These are phyloP conservation scores for Plantago major DNA, from an alignment of 257 asterid species.

Conservation along the genomic window DNA sequence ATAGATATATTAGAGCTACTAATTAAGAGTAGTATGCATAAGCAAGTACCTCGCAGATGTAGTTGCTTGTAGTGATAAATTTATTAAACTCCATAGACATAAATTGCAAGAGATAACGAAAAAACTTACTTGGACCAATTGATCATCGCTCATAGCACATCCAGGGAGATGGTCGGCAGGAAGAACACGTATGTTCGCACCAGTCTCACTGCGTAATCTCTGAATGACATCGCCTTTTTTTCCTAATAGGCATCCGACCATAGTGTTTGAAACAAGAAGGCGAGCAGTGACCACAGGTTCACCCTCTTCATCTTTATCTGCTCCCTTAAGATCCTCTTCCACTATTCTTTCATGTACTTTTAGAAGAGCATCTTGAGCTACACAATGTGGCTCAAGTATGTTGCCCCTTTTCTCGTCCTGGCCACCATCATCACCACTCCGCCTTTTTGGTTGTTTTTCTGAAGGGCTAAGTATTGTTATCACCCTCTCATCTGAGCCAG, in stretches of 20 bases:
- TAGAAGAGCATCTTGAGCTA: slow-evolving; percentile 81
- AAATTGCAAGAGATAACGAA: slow-evolving; percentile 18
- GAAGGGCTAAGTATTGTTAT: slow-evolving; percentile 61
- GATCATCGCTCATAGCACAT: slow-evolving; percentile 60
- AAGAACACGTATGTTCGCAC: slow-evolving; percentile 76
- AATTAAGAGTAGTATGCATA: too few relatives aligned
- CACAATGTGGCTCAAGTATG: slow-evolving; percentile 53
- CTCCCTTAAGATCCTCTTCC: slow-evolving; percentile 55
- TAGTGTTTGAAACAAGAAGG: slow-evolving; percentile 36
- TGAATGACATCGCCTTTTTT: slow-evolving; percentile 83
- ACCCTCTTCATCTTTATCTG: slow-evolving; percentile 29
- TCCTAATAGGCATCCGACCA: slow-evolving; percentile 74
- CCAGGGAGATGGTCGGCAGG: slow-evolving; percentile 62
- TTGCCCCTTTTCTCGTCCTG: slow-evolving; percentile 23
- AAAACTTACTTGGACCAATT: slow-evolving; percentile 63
- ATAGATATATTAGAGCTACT: too few relatives aligned
- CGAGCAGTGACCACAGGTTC: slow-evolving; percentile 56
- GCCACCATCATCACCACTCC: slow-evolving; percentile 22
- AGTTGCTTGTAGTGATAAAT: neutral
- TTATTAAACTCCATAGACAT: neutral
- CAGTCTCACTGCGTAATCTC: slow-evolving; percentile 69
- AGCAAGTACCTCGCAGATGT: too few relatives aligned
- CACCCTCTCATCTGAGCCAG: slow-evolving; percentile 78
- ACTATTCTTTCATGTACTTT: slow-evolving; percentile 74
- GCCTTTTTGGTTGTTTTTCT: slow-evolving; percentile 37